Percentiles rank a stretch among this genome's conserved stretches.
Evolutionary conservation across 257 asterid genomes (phyloP).

Genomic region (Nicotiana paniculata): DNA sequence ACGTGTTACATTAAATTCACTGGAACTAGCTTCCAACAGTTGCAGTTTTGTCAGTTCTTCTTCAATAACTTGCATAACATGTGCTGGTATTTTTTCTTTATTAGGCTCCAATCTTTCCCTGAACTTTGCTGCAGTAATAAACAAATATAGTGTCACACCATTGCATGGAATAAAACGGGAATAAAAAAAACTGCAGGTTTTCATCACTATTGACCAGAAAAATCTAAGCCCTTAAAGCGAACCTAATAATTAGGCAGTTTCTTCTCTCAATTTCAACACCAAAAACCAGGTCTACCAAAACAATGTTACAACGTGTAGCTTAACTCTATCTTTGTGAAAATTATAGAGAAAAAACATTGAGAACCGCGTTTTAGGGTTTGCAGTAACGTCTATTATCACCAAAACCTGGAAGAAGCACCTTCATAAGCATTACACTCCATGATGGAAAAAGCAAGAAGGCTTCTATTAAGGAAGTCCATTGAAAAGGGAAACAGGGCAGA

Average conservation of each 20-base stretch:
- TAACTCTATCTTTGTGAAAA: background rate
- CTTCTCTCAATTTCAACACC: constrained; percentile 1
- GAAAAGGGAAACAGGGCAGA: background rate
- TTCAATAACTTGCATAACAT: constrained; percentile 95
- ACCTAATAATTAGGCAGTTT: background rate
- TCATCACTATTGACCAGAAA: too few relatives aligned
- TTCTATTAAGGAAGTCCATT: background rate
- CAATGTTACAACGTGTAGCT: background rate
- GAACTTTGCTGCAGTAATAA: constrained; percentile 61
- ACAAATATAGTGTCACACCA: background rate
- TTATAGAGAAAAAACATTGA: background rate
- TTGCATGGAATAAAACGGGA: background rate
- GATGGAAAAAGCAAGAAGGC: background rate
- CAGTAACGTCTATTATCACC: background rate
- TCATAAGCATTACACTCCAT: background rate
- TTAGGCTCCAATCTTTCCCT: constrained; percentile 90
- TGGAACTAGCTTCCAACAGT: constrained; percentile 95
- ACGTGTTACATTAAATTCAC: constrained; percentile 97
- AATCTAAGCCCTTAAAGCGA: background rate
- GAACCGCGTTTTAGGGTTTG: background rate
- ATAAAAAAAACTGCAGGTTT: background rate
- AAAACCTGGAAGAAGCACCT: background rate
- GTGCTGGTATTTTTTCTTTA: constrained; percentile 88
- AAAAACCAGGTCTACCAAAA: background rate
- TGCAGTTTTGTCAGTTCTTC: constrained; percentile 90